Evolutionary conservation across 805 yeast genomes (phyloP).

Genomic region (Priceomyces melissophilus): DNA sequence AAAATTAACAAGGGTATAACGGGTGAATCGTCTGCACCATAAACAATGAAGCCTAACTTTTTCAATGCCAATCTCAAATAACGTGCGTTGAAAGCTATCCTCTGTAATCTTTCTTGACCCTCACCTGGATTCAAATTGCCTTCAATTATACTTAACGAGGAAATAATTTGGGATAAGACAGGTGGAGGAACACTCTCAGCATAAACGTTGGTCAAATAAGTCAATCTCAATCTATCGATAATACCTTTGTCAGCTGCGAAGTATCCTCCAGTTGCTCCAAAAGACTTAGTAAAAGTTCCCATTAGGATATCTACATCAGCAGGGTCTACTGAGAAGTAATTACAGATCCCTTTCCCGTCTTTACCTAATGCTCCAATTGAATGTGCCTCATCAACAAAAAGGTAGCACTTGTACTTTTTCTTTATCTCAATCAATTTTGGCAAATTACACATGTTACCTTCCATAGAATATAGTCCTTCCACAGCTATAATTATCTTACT

Average conservation of each 20-base stretch:
- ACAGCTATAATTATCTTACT: conserved; percentile 78
- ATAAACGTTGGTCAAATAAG: conserved; percentile 68
- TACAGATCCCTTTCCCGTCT: conserved; percentile 90
- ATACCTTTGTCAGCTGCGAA: conserved; percentile 70
- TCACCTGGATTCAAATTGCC: conserved; percentile 90
- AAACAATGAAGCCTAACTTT: conserved; percentile 88
- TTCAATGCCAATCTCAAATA: conserved; percentile 87
- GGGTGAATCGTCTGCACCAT: conserved; percentile 95
- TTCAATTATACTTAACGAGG: conserved; percentile 72
- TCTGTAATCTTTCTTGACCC: conserved; percentile 83
- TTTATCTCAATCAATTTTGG: conserved; percentile 72
- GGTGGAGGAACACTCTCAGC: conserved; percentile 91
- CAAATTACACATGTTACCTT: conserved; percentile 83
- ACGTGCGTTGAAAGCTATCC: conserved; percentile 94
- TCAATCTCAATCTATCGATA: conserved; percentile 71
- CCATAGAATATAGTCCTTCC: conserved; percentile 92
- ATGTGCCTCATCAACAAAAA: conserved; percentile 97
- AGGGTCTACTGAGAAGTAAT: conserved; percentile 81
- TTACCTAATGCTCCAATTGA: conserved; percentile 99
- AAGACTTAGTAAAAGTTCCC: conserved; percentile 98
- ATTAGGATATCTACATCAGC: conserved; percentile 76
- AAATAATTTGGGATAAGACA: conserved; percentile 79
- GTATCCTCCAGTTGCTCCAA: conserved; percentile 99
- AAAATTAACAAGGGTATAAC: conserved; percentile 86
- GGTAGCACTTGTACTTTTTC: conserved; percentile 80